Percentiles rank a stretch among this genome's conserved stretches.
These are phyloP conservation scores for Trichoderma parareesei DNA, from an alignment of 495 filamentous ascomycete genomes.

Conservation along the genomic window DNA sequence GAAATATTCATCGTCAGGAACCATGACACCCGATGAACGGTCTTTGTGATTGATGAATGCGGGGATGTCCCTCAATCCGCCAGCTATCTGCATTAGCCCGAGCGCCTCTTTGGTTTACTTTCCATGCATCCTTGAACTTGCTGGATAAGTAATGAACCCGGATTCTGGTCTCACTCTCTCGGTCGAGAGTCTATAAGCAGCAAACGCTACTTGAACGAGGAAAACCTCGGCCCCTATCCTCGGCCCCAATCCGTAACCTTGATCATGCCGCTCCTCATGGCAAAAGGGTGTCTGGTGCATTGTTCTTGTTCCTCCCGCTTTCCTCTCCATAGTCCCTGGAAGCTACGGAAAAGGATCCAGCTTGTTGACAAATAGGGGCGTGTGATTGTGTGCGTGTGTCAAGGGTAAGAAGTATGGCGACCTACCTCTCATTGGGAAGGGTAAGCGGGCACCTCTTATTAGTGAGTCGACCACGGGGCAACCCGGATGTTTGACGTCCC, in stretches of 20 bases:
- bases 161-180: neutral
- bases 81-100: too few relatives aligned
- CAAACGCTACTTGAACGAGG: neutral
- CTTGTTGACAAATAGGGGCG: neutral
- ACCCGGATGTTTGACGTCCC: too few relatives aligned
- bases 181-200: neutral
- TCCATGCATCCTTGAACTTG: too few relatives aligned
- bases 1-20: neutral
- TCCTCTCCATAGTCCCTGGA: too few relatives aligned
- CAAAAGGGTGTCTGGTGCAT: neutral
- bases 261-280: neutral
- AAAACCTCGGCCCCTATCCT: neutral
- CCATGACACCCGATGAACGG: neutral
- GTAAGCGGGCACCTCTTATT: neutral
- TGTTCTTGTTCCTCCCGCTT: neutral
- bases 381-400: too few relatives aligned
- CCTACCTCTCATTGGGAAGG: neutral
- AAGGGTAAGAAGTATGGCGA: neutral
- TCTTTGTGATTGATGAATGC: neutral
- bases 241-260: neutral
- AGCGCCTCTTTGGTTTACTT: neutral
- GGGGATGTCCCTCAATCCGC: neutral
- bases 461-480: too few relatives aligned
- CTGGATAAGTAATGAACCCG: neutral
- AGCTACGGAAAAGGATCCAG: neutral